Conservation (phyloP, 768 basidiomycete species). For the Infundibulicybe gibba region DNA sequence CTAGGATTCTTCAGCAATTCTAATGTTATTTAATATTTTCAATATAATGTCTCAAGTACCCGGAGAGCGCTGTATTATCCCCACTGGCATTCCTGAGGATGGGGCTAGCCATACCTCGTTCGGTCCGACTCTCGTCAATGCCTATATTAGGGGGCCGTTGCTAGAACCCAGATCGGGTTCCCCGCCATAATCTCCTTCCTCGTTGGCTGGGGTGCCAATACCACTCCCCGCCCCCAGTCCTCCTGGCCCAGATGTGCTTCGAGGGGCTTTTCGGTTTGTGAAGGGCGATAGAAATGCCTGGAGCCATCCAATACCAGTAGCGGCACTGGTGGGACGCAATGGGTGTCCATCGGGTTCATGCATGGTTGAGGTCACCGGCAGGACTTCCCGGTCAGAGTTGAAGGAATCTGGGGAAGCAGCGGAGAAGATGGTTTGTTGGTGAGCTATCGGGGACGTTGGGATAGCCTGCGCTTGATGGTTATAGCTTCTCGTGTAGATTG, state of each 20-base stretch:
- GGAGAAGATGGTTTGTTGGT: slow-evolving; percentile 47
- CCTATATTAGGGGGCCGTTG: slow-evolving; percentile 11
- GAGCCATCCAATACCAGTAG: slow-evolving; percentile 68
- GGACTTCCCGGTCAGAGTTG: slow-evolving; percentile 76
- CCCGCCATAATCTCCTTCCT: slow-evolving; percentile 33
- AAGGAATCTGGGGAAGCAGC: slow-evolving; percentile 72
- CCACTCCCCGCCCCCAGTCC: slow-evolving; percentile 32
- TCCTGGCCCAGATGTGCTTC: slow-evolving; percentile 31
- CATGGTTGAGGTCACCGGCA: slow-evolving; percentile 66
- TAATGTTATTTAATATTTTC: no score
- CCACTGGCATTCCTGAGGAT: slow-evolving; percentile 39
- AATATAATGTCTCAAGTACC: slow-evolving; percentile 7
- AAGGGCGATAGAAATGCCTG: slow-evolving; percentile 85
- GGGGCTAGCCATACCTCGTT: slow-evolving; percentile 64
- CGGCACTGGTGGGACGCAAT: slow-evolving; percentile 14
- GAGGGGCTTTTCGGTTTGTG: slow-evolving; percentile 73
- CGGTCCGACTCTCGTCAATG: slow-evolving; percentile 51
- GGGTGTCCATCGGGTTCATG: slow-evolving; percentile 21
- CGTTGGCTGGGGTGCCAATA: slow-evolving; percentile 31
- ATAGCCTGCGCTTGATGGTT: slow-evolving; percentile 52
- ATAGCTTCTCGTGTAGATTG: slow-evolving; percentile 36
- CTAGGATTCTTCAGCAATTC: no score
- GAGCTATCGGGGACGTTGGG: slow-evolving; percentile 7
- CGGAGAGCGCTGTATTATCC: slow-evolving; percentile 15
- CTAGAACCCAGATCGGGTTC: slow-evolving; percentile 40